These are phyloP conservation scores for Talaromyces sp. DNA, from an alignment of 2,329 filamentous ascomycete species.

Conservation along the genomic window DNA sequence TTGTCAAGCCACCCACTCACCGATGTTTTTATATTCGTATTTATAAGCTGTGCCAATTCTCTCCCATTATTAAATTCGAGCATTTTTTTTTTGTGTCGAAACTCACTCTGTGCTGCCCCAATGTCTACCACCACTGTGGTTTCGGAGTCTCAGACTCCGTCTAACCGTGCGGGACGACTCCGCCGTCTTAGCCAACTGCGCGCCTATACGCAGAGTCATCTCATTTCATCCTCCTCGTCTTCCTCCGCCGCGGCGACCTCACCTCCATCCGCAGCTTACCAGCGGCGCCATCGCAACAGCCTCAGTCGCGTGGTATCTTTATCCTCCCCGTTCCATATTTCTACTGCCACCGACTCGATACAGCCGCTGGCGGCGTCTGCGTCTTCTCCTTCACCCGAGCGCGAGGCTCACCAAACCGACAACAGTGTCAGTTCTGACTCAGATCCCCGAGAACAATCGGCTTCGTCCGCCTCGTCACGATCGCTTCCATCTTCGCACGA, in stretches of 20 bases:
- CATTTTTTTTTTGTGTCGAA: not conserved
- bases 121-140: slow-evolving; percentile 28
- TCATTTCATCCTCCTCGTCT: slow-evolving; percentile 24
- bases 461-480: slow-evolving; percentile 12
- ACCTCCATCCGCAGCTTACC: slow-evolving; percentile 21
- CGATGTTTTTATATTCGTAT: not conserved
- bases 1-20: not conserved
- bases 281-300: slow-evolving; percentile 35
- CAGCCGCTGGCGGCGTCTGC: slow-evolving; percentile 7
- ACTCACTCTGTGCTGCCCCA: not conserved
- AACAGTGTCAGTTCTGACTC: slow-evolving; percentile 14
- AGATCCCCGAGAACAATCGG: slow-evolving; percentile 11
- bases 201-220: slow-evolving; percentile 36
- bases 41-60: not conserved
- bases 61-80: not conserved
- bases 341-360: slow-evolving; percentile 7
- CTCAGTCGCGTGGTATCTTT: slow-evolving; percentile 38
- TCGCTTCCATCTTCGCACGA: slow-evolving; percentile 6
- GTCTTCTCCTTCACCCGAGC: not conserved
- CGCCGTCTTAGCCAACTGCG: slow-evolving; percentile 42
- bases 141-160: slow-evolving; percentile 22
- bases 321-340: slow-evolving; percentile 28
- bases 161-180: slow-evolving; percentile 34
- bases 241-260: slow-evolving; percentile 17
- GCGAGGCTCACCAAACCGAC: slow-evolving; percentile 13